Evolutionary conservation across 2,329 filamentous ascomycete genomes (phyloP), one percentile per base, ranked within the genome.

Genomic region (Botrytis hyacinthi): DNA sequence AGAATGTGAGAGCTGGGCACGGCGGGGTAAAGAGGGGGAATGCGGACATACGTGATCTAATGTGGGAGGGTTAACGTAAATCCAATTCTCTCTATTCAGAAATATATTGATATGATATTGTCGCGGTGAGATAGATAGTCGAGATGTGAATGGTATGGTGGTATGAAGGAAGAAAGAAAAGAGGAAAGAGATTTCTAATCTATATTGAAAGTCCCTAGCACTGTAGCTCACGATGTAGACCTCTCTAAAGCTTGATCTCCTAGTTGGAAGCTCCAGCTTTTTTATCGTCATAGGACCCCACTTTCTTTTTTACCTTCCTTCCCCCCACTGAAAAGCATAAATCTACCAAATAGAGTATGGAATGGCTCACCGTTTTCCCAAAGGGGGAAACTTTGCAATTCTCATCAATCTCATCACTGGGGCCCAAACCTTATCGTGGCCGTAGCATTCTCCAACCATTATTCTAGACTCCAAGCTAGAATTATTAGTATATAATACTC

Each of bases 1-100:
- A 32, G 60, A n/a, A 20, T 51, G 51, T 48, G 51, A 69, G 22
- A 72, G 40, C 12, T 72, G 40, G 48, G 71, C 62, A 72, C 63
- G 71, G 71, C 71, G 71, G 71, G 71, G 71, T 72, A 72, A 69
- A 35, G 62, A 68, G 62, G 62, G 60, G 40, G 4, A 40, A 72
- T 69, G n/a, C 18, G 71, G 40, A 72, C 71, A 63, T 51, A 16
- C 8, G 60, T 46, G 32, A 59, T 26, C 67, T 37, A 35, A 42
- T 14, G 44, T 51, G 29, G 37, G 40, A 57, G 26, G 18, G 37
- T 44, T 10, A 37, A 57, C 10, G 66, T 26, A 18, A n/a, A 57
- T 68, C 18, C 18, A 57, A 29, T 22, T 40, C 26, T 68, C 46
- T 14, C 22, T 68, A 18, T 68, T 40, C 14, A 12, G 14, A 54